Conservation (phyloP, 108 stramenopile genomes). For the Fragilaria crotonensis region DNA sequence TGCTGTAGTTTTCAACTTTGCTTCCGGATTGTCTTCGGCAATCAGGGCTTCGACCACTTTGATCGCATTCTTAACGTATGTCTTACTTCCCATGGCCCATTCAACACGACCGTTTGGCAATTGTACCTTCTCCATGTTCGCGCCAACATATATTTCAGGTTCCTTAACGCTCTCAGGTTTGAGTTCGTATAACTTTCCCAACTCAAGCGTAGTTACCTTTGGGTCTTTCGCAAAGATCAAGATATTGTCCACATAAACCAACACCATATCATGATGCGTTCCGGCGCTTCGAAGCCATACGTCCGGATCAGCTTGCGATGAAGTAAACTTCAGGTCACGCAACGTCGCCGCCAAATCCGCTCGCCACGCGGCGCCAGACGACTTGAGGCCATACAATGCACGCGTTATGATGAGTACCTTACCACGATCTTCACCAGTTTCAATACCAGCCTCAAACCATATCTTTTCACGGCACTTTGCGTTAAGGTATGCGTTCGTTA, state of each 20-base stretch:
- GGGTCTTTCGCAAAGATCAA: too few relatives aligned
- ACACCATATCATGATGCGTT: constrained; percentile 19
- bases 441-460: too few relatives aligned
- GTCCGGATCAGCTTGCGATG: constrained; percentile 25
- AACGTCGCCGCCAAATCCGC: constrained; percentile 3
- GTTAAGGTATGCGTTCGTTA: too few relatives aligned
- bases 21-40: background rate
- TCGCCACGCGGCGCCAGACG: constrained; percentile 19
- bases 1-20: too few relatives aligned
- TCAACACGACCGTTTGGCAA: background rate
- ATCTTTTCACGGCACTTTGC: too few relatives aligned
- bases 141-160: background rate
- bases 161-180: background rate
- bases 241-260: constrained; percentile 27
- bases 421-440: too few relatives aligned
- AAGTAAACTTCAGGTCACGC: background rate
- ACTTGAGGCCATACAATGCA: constrained; percentile 8
- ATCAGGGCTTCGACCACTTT: background rate
- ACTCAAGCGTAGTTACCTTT: too few relatives aligned
- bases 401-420: too few relatives aligned
- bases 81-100: background rate
- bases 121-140: background rate
- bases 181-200: background rate
- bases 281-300: constrained; percentile 25
- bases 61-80: constrained; percentile 1